These are phyloP conservation scores for Pachyrhizus erosus DNA, from an alignment of 306 rosid species.

Conservation along the genomic window DNA sequence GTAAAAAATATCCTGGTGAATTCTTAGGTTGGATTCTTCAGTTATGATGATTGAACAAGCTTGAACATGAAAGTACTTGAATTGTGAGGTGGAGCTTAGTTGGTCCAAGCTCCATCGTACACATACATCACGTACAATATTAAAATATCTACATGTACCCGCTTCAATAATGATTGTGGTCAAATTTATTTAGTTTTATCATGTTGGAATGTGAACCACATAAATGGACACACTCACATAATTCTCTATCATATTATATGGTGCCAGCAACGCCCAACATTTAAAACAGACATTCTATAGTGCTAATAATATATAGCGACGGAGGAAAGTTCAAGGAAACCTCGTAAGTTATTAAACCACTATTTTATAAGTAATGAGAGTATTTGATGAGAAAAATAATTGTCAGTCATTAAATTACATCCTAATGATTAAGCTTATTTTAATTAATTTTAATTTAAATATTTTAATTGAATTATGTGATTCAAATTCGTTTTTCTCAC, in stretches of 20 bases:
- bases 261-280: neutral
- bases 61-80: neutral
- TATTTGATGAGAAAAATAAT: neutral
- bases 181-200: neutral
- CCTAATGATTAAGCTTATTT: neutral
- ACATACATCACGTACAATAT: neutral
- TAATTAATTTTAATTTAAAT: neutral
- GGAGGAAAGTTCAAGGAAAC: slow-evolving; percentile 40
- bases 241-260: neutral
- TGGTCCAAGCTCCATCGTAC: neutral
- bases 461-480: neutral
- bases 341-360: neutral
- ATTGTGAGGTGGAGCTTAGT: neutral
- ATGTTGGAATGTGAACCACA: neutral
- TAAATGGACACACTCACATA: neutral
- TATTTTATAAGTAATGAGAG: neutral
- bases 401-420: neutral
- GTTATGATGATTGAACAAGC: neutral
- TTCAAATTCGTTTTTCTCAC: neutral
- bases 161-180: neutral
- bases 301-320: slow-evolving; percentile 15
- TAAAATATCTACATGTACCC: neutral
- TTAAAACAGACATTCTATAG: neutral
- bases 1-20: neutral
- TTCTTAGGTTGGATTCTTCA: neutral